Base-by-base conservation (phyloP, 2,329 filamentous ascomycete genomes). In the Sordariomycetes sp. region DNA sequence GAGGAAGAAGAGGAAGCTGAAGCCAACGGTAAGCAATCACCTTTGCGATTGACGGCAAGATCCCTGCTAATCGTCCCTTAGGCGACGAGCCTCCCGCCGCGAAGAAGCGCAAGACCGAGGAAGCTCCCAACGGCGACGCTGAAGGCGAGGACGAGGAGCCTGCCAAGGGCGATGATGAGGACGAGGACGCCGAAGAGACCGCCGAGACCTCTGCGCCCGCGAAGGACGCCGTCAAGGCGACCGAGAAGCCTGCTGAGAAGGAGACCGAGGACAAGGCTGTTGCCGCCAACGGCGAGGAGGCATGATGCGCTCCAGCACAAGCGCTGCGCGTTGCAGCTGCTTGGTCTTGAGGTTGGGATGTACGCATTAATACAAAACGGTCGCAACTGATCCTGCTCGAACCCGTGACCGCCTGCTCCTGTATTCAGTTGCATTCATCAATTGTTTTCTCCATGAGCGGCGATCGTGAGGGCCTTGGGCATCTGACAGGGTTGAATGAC, bases 21-120 rank as follows among this genome's bases (percentile, higher is more conserved):
- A 20, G 42, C 46, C 40, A 58, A 63, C 19, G 60, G 62, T 59
- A 53, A 45, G 55, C 32, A 30, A 24, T 15, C 15, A 10, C 9
- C 34, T 31, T 21, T 8, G 21, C 15, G 4, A 26, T 34, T 17
- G 24, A 39, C 46, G 30, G 40, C 45, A 39, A 21, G 19, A 25
- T 23, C 20, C n/a, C 12, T 19, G 17, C 27, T 35, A 34, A 28
- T 35, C 24, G 18, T 5, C 17, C 3, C 19, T 8, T 41, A 63
- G 55, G 52, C 34, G 50, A 57, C 39, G 57, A 59, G 34, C 66
- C 64, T 32, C 68, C 68, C 24, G n/a, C n/a, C n/a, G 61, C 61
- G 37, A 72, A 72, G 59, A 70, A 69, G 56, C 61, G 59, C 46
- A 72, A 69, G 62, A 68, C 63, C 18, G 52, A 54, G 17, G 51